Conservation (phyloP, 1,139 yeast genomes). For the Komagataea norvegica region DNA sequence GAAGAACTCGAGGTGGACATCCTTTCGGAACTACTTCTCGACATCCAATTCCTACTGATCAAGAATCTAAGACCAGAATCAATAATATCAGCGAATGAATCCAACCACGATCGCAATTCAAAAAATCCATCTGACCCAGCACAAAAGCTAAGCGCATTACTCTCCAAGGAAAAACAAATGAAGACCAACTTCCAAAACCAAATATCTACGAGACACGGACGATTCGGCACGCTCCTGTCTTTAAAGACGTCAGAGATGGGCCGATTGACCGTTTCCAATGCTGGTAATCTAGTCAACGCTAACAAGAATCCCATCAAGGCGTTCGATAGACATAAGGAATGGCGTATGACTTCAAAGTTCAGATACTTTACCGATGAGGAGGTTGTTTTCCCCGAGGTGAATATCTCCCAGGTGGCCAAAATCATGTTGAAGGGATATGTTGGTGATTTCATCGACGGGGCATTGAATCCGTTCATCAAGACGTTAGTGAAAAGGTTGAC, state of each 20-base stretch:
- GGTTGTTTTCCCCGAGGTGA: slow-evolving; percentile 30
- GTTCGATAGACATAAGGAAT: slow-evolving; percentile 62
- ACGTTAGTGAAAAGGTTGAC: slow-evolving; percentile 34
- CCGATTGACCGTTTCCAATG: slow-evolving; percentile 72
- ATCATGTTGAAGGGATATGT: slow-evolving; percentile 42
- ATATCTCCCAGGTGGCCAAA: slow-evolving; percentile 33
- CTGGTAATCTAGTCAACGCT: slow-evolving; percentile 48
- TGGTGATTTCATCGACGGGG: slow-evolving; percentile 62
- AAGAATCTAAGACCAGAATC: slow-evolving; percentile 48
- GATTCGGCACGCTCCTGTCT: slow-evolving; percentile 84
- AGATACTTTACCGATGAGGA: slow-evolving; percentile 44
- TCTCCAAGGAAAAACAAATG: slow-evolving; percentile 53
- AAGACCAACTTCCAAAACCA: slow-evolving; percentile 47
- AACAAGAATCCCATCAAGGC: slow-evolving; percentile 47
- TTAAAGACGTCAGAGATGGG: slow-evolving; percentile 54
- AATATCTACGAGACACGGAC: slow-evolving; percentile 74
- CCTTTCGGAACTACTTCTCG: slow-evolving; percentile 63
- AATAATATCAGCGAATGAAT: slow-evolving; percentile 11
- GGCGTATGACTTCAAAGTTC: slow-evolving; percentile 48
- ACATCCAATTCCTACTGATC: slow-evolving; percentile 60
- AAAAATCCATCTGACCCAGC: background rate
- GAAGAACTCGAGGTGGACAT: slow-evolving; percentile 56
- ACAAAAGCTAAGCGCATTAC: slow-evolving; percentile 27
- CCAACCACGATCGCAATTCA: background rate
- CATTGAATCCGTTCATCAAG: slow-evolving; percentile 64